These are phyloP conservation scores for Ascochyta clinopodiicola DNA, from an alignment of 2,329 filamentous ascomycete genomes.

Conservation along the genomic window DNA sequence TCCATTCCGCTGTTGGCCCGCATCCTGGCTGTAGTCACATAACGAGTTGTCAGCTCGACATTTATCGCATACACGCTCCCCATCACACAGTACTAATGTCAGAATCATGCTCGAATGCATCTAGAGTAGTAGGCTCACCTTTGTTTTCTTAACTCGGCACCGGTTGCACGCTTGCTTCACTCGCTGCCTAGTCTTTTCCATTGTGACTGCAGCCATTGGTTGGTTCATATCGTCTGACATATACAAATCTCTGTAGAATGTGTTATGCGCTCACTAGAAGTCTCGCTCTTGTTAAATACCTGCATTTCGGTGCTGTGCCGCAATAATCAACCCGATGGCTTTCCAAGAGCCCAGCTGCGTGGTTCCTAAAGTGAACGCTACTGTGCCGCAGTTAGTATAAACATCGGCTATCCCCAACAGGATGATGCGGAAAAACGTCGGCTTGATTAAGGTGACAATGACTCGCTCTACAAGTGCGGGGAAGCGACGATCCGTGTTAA, in stretches of 20 bases:
- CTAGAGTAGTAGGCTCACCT: slow-evolving; percentile 6
- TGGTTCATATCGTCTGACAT: not conserved
- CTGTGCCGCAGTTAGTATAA: not conserved
- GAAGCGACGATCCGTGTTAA: no score
- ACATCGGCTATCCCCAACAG: not conserved
- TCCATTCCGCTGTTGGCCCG: no score
- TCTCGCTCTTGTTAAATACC: not conserved
- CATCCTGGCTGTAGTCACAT: no score
- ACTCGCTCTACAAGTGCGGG: no score
- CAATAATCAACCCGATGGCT: not conserved
- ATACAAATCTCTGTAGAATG: not conserved
- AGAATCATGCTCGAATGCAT: not conserved
- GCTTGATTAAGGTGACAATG: not conserved
- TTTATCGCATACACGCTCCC: not conserved
- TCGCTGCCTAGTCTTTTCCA: slow-evolving; percentile 5
- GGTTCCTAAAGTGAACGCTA: not conserved
- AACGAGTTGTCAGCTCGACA: not conserved
- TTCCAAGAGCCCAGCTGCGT: not conserved
- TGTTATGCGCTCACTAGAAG: not conserved
- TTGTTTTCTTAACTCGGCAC: slow-evolving; percentile 15
- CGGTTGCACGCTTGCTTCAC: slow-evolving; percentile 15
- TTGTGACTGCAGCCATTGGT: not conserved
- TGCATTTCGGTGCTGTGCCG: not conserved
- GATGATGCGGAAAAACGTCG: not conserved
- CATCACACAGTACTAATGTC: not conserved